These are phyloP conservation scores for Chalara sp. DNA, from an alignment of 2,329 filamentous ascomycete species.

Conservation along the genomic window DNA sequence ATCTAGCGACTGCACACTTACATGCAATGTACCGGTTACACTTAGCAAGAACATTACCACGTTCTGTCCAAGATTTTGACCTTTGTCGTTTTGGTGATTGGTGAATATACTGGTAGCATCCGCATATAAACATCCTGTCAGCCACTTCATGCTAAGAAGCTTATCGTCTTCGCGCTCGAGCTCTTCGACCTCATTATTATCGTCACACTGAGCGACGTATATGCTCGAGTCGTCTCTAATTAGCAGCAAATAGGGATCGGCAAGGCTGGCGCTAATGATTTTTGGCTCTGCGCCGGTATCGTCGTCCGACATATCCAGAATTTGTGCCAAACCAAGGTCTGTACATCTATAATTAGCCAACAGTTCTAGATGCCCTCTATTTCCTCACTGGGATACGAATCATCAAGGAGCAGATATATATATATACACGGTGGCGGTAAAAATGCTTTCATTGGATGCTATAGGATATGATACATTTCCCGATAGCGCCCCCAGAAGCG, in stretches of 20 bases:
- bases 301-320: slow-evolving; percentile 88
- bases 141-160: slow-evolving; percentile 62
- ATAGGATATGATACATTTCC: slow-evolving; percentile 29
- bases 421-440: slow-evolving; percentile 23
- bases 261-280: slow-evolving; percentile 74
- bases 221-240: slow-evolving; percentile 78
- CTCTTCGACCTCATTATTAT: slow-evolving; percentile 79
- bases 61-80: slow-evolving; percentile 33
- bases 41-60: slow-evolving; percentile 73
- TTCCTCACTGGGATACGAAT: too few relatives aligned
- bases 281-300: slow-evolving; percentile 76
- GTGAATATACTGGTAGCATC: slow-evolving; percentile 54
- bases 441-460: slow-evolving; percentile 33
- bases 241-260: slow-evolving; percentile 78
- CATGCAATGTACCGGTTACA: slow-evolving; percentile 65
- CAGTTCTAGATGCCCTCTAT: slow-evolving; percentile 1
- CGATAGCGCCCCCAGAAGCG: slow-evolving; percentile 26
- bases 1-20: slow-evolving; percentile 36
- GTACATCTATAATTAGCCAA: slow-evolving; percentile 12
- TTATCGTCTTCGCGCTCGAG: slow-evolving; percentile 56
- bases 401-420: neutral
- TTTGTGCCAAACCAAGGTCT: slow-evolving; percentile 86
- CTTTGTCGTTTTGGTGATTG: slow-evolving; percentile 32
- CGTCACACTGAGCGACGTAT: slow-evolving; percentile 72
- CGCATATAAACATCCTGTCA: slow-evolving; percentile 77